phyloP scores from a whole-genome alignment of 177 flowering plant species.

The Vitis hybrid region DNA sequence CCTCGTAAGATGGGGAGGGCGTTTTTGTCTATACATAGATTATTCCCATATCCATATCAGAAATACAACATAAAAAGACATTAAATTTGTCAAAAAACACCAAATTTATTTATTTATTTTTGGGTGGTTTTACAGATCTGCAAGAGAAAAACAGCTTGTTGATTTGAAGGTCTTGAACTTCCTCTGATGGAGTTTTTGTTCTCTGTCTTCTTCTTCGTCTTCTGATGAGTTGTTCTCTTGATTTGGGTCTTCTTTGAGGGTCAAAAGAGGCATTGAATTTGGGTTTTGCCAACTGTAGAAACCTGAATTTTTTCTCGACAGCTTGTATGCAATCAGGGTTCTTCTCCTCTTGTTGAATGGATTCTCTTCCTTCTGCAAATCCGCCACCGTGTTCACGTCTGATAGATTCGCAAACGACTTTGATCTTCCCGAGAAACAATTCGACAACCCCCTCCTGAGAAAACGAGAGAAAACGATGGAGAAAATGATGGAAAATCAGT shows the following conservation, averaged over 20 bases:
- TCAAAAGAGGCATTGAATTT: conserved; percentile 42
- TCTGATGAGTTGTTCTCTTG: conserved; percentile 15
- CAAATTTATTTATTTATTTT: no score
- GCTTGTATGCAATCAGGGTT: conserved; percentile 37
- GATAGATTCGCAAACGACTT: conserved; percentile 57
- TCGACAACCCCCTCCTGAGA: conserved; percentile 67
- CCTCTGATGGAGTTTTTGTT: not conserved
- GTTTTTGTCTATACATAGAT: no score
- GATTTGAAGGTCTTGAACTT: conserved; percentile 28
- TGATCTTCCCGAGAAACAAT: conserved; percentile 54
- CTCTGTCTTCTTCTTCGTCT: conserved; percentile 2
- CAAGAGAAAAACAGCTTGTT: conserved; percentile 39
- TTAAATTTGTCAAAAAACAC: not conserved
- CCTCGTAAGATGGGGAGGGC: no score
- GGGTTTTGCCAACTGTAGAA: conserved; percentile 41
- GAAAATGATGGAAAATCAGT: not conserved
- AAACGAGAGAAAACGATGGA: not conserved
- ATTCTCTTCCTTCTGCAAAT: conserved; percentile 54
- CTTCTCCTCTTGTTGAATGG: conserved; percentile 69
- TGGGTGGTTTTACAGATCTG: conserved; percentile 37
- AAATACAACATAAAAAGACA: not conserved
- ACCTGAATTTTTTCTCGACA: conserved; percentile 22
- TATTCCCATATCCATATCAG: not conserved
- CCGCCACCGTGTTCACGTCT: conserved; percentile 32
- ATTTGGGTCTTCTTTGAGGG: conserved; percentile 28